phyloP scores from a whole-genome alignment of 495 filamentous ascomycete genomes.

The Bombardia bombarda region DNA sequence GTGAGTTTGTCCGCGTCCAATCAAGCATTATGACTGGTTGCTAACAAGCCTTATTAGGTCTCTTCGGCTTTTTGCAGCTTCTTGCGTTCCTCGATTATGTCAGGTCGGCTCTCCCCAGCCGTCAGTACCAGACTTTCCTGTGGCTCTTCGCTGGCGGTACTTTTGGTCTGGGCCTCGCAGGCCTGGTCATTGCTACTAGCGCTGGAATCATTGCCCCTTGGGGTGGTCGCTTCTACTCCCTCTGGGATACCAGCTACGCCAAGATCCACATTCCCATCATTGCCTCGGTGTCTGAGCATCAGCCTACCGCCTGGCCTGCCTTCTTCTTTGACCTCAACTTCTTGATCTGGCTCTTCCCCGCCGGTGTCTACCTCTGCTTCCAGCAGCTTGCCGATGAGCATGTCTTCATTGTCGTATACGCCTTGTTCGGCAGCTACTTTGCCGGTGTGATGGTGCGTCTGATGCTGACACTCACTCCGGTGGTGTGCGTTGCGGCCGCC shows the following conservation, averaged over 20 bases:
- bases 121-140: conserved; percentile 86
- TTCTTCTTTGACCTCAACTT: conserved; percentile 99
- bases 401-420: conserved; percentile 96
- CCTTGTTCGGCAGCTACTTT: conserved; percentile 93
- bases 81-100: conserved; percentile 90
- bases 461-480: conserved; percentile 94
- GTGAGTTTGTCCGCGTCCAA: conserved; percentile 39
- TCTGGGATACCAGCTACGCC: conserved; percentile 98
- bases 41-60: conserved; percentile 50
- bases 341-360: conserved; percentile 98
- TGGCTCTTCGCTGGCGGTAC: conserved; percentile 63
- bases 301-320: conserved; percentile 98
- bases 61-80: conserved; percentile 93
- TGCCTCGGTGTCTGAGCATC: conserved; percentile 97
- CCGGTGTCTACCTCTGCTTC: conserved; percentile 98
- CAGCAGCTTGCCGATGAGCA: conserved; percentile 89
- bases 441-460: conserved; percentile 98
- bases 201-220: conserved; percentile 92
- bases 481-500: conserved; percentile 92
- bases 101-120: conserved; percentile 75
- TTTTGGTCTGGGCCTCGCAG: conserved; percentile 55
- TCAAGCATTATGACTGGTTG: not conserved
- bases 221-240: conserved; percentile 98
- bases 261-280: conserved; percentile 99
- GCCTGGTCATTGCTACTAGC: conserved; percentile 73